Evolutionary conservation across 495 filamentous ascomycete species (phyloP), one percentile per base, ranked within the genome.

Genomic region (Ascobolus immersus): DNA sequence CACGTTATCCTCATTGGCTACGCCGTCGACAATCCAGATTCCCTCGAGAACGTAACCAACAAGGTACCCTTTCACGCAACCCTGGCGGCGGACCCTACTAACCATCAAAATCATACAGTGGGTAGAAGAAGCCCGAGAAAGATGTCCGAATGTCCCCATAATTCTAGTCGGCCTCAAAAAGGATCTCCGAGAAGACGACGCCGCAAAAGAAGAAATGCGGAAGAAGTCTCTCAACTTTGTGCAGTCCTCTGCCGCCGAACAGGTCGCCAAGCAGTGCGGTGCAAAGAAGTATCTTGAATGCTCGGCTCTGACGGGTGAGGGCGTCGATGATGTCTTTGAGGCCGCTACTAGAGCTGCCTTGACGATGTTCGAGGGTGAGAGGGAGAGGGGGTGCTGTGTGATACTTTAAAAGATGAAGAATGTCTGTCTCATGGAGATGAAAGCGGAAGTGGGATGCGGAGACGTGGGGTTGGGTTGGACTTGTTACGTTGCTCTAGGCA

Each of bases 271-370:
- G 33, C 69, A 81, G 37, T 76, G 93, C 45, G 81, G 84, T 26
- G 86, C 84, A 33, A 65, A 77, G 42, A 91, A 91, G 56, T 99
- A 99, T 44, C 71, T 99, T 31, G 86, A 99, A 51, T 99, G 86
- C 56, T 93, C 82, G 4, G 84, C 77, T 20, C 55, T 99, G 42
- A 92, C 77, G n/a, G 86, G 86, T 31, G 89, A 99, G 49, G 86
- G 86, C 9, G 86, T 99, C 15, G 86, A 99, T 52, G 86, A 99
- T 55, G 86, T 99, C 9, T 99, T 99, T 48, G 86, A 99, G 51
- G 86, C 86, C 18, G 86, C 86, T 6, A 99, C 86, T 34, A 65
- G 86, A 47, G 84, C 86, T n/a, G 82, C 86, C 18, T 59, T 99
- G 35, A 62, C 92, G 13, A 84, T 71, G 22, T 86, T 89, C 37